A percentile compares a stretch with the other conserved stretches of the same genome.
These are phyloP conservation scores for Penicillium verhagenii DNA, from an alignment of 495 filamentous ascomycete species.

Conservation along the genomic window DNA sequence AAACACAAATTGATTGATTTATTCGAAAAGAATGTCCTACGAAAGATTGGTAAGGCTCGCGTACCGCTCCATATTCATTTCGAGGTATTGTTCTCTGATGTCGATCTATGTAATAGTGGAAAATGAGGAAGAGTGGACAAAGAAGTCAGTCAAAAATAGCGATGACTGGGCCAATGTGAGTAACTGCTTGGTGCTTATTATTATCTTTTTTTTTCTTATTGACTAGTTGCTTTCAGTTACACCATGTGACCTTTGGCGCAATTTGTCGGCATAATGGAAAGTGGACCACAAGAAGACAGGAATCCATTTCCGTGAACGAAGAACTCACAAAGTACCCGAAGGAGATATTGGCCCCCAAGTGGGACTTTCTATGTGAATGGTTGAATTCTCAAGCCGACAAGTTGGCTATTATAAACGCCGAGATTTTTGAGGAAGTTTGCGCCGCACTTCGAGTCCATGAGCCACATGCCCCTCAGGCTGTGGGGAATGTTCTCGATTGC, in stretches of 20 bases:
- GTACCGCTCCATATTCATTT: background rate
- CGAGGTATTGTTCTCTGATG: background rate
- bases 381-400: background rate
- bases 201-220: background rate
- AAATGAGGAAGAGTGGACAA: conserved; percentile 5
- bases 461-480: background rate
- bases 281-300: background rate
- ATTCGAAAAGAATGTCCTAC: conserved; percentile 7
- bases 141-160: conserved; percentile 11
- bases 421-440: background rate
- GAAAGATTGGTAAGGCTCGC: conserved; percentile 9
- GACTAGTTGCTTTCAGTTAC: background rate
- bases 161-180: conserved; percentile 22
- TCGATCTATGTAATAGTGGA: conserved; percentile 5
- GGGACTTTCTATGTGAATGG: conserved; percentile 8
- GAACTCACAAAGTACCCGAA: conserved; percentile 6
- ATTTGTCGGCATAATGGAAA: conserved; percentile 27
- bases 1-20: background rate
- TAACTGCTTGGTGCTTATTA: background rate
- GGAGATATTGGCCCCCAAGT: background rate
- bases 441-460: background rate
- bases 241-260: background rate
- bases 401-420: background rate
- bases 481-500: background rate
- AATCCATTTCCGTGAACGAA: conserved; percentile 28